Base-by-base conservation (phyloP, 768 basidiomycete genomes). In the Rhodosporidiobolus sp. region DNA sequence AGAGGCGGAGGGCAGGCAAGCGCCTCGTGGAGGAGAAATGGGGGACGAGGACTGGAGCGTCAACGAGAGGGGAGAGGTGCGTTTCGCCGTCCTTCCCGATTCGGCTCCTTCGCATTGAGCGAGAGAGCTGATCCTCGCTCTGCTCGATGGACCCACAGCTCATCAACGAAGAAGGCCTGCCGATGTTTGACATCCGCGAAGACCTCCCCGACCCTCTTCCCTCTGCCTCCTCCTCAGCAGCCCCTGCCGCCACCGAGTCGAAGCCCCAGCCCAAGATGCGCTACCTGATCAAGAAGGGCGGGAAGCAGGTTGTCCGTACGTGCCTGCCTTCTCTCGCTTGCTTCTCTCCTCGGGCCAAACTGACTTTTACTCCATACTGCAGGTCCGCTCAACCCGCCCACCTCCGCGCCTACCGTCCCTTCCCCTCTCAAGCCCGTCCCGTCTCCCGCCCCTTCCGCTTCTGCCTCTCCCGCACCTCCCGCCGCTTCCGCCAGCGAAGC, bases 121-220 rank as follows among this genome's bases (percentile, higher is more conserved):
- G 19, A 30, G 7, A 2, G 2, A 17, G 30, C 34, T 20, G 45
- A 28, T 19, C 1, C 46, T 32, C 17, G 32, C 12, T 17, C 6
- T 38, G 9, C 46, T 17, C 8, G 24, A 30, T 20, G 4, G 24
- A 43, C 11, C 28, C 50, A n/a, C 56, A 76, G 74, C 61, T 76
- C 43, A 65, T 76, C 61, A 76, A 76, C 56, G 74, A 76, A 46
- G 74, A 76, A 24, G 74, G 74, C 0, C 57, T 76, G 1, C 74
- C 70, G 8, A 69, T 76, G 60, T 76, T 76, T 24, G 74, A 76
- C 58, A 76, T 76, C 26, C 67, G 54, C 19, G 74, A 76, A 43
- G 74, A 76, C 28, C 53, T 76, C 1, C 70, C 70, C 20, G 67
- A 65, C 38, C 45, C 66, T 0, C 53, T 43, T 16, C 66, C 58